Evolutionary conservation across 2,329 filamentous ascomycete species (phyloP).

Genomic region (Leptoxyphium fumago): DNA sequence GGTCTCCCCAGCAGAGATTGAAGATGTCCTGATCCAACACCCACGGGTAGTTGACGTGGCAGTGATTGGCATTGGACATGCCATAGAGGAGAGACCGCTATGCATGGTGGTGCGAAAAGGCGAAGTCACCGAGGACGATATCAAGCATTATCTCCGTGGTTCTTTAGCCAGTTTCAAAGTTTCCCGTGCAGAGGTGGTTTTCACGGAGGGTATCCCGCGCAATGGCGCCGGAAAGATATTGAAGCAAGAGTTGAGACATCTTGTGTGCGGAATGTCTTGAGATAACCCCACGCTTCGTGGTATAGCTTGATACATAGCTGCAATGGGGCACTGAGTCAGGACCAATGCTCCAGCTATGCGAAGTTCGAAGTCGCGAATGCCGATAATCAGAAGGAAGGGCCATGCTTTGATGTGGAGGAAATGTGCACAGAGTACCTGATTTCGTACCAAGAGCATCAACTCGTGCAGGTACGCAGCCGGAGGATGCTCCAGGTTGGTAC

Average conservation of each 20-base stretch:
- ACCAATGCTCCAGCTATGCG: too few species aligned
- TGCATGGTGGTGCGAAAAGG: constrained; percentile 2
- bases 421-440: too few species aligned
- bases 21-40: constrained; percentile 14
- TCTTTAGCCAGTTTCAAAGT: constrained; percentile 23
- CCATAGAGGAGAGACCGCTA: constrained; percentile 4
- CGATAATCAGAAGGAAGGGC: too few species aligned
- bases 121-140: constrained; percentile 8
- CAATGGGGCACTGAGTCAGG: too few species aligned
- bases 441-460: too few species aligned
- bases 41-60: constrained; percentile 14
- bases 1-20: constrained; percentile 20
- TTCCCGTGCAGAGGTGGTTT: constrained; percentile 2
- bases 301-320: too few species aligned
- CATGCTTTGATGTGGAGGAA: too few species aligned
- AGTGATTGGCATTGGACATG: constrained; percentile 9
- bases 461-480: too few species aligned
- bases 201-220: neutral
- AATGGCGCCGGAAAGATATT: neutral
- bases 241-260: neutral
- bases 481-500: too few species aligned
- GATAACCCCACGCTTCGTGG: too few species aligned
- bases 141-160: constrained; percentile 16
- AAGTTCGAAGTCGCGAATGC: too few species aligned
- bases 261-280: neutral